Base-by-base conservation (phyloP, 2,329 filamentous ascomycete species). In the Drechslera avenae region DNA sequence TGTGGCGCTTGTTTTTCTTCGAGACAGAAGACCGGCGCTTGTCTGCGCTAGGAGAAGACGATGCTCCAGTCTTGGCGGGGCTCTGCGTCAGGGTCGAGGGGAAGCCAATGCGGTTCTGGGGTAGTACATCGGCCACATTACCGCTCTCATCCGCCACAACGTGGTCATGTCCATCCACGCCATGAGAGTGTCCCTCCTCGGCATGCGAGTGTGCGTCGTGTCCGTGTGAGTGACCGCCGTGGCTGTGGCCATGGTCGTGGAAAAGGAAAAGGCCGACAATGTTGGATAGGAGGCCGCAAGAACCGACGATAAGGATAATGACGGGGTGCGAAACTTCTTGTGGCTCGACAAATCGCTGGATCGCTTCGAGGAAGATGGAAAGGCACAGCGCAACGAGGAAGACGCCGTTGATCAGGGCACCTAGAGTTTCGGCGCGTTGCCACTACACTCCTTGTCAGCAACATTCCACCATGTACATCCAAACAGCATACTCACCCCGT, bases 321-420 rank as follows among this genome's bases (percentile, higher is more conserved):
- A 88, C 83, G 1, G 94, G 92, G 66, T 96, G 90, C 42, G 81
- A 81, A 67, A 99, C 92, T 70, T 89, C 86, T 66, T 93, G 92
- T 6, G 92, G 91, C 66, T 97, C 91, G 68, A 97, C 83, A 63
- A 99, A 89, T 68, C 94, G 88, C 66, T 92, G 91, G 54, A 97
- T 83, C 13, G 94, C 94, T 75, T 99, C 94, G 65, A 99, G 86
- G 68, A 97, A 89, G 74, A 99, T 99, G 42, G 93, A 95, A 49
- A 99, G 81, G 77, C 94, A 99, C 7, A 99, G 84, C 6, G 94
- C 94, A 68, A 99, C 94, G 36, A 99, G 82, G 78, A 99, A 99
- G 37, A 97, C 93, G 61, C 94, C 94, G 68, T 99, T 99, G 76
- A 97, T 90, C 64, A 97, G 87, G 39, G 94, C 94, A 68, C 94